Evolutionary conservation across 306 rosid species (phyloP).

Genomic region (Casuarina cunninghamiana): DNA sequence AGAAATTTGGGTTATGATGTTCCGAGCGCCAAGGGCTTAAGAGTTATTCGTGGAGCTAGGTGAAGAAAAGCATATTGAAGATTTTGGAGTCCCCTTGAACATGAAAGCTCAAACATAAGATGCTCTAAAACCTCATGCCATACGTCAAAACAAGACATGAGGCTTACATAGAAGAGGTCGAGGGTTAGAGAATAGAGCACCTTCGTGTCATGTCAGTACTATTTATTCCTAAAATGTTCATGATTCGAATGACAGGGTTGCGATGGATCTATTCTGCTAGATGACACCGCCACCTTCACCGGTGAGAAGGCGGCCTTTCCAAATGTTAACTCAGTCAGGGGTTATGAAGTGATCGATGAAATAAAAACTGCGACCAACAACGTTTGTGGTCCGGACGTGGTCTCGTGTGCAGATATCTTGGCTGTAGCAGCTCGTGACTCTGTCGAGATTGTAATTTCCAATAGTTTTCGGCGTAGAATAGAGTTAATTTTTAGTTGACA

Average conservation of each 20-base stretch:
- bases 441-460: too few species aligned
- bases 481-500: not conserved
- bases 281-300: constrained; percentile 39
- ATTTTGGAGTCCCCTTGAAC: too few species aligned
- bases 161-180: too few species aligned
- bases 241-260: constrained; percentile 44
- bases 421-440: constrained; percentile 1
- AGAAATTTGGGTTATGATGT: too few species aligned
- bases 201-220: not conserved
- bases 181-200: too few species aligned
- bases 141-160: too few species aligned
- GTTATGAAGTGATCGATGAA: constrained; percentile 30
- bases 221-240: not conserved
- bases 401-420: constrained; percentile 42
- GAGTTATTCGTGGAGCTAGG: too few species aligned
- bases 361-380: constrained; percentile 22
- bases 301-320: constrained; percentile 59
- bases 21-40: too few species aligned
- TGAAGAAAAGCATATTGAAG: too few species aligned
- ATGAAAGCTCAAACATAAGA: too few species aligned
- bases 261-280: constrained; percentile 61
- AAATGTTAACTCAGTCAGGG: constrained; percentile 38
- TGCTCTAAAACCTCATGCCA: too few species aligned
- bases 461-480: not conserved
- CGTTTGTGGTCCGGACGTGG: constrained; percentile 23